Conservation (phyloP, 2,329 filamentous ascomycete species). For the Alternaria gansuensis region DNA sequence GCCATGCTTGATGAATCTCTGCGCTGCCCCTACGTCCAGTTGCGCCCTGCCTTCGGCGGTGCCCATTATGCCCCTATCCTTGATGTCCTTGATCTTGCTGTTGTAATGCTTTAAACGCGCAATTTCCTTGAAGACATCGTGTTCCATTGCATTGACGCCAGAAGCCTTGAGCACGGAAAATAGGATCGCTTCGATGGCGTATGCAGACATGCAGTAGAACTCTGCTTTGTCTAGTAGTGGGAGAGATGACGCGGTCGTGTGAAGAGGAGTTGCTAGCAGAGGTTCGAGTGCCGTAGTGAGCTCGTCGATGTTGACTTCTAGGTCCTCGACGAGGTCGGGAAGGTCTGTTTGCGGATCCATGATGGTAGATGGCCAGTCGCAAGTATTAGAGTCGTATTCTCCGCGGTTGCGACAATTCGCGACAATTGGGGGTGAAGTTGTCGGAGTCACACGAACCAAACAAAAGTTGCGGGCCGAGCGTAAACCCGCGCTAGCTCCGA, state of each 20-base stretch:
- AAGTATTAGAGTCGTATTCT: neutral
- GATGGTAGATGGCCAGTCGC: constrained; percentile 1
- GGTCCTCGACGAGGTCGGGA: constrained; percentile 72
- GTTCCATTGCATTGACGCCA: constrained; percentile 79
- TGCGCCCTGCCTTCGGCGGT: constrained; percentile 56
- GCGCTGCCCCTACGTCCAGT: constrained; percentile 79
- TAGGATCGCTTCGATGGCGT: constrained; percentile 87
- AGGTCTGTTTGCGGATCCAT: constrained; percentile 68
- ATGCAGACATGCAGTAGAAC: constrained; percentile 85
- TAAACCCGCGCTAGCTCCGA: constrained; percentile 31
- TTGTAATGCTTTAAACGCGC: constrained; percentile 90
- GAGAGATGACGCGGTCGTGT: constrained; percentile 76
- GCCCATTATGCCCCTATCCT: constrained; percentile 57
- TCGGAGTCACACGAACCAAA: constrained; percentile 16
- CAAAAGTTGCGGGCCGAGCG: constrained; percentile 41
- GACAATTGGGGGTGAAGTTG: constrained; percentile 8
- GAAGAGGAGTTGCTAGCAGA: constrained; percentile 71
- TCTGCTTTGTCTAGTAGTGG: constrained; percentile 96
- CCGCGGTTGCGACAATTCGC: neutral
- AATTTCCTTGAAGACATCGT: constrained; percentile 86
- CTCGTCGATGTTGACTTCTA: constrained; percentile 80
- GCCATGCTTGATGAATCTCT: constrained; percentile 82
- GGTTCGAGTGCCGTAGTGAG: constrained; percentile 78
- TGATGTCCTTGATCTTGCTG: constrained; percentile 83
- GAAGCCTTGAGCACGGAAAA: constrained; percentile 84